Evolutionary conservation across 2,329 filamentous ascomycete genomes (phyloP), one percentile per base, ranked within the genome.

Genomic region (Microdochium trichocladiopsis): DNA sequence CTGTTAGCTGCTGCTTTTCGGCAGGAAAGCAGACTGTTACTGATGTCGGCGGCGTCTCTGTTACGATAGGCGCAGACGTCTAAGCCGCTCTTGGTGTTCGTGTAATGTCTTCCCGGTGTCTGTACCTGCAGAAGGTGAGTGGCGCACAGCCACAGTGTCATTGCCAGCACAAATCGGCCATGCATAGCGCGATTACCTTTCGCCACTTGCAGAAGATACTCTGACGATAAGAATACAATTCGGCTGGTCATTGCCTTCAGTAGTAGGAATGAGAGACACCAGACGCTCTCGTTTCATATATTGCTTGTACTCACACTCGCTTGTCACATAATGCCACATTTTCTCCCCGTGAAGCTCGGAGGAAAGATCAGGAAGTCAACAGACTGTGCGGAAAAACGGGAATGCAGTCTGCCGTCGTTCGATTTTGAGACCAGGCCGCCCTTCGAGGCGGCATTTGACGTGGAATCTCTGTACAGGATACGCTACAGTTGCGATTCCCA

Each of bases 51-150:
- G 5, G 66, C 62, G 51, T 71, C 65, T n/a, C n/a, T n/a, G n/a
- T n/a, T n/a, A 37, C 69, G 66, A 22, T 76, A 64, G 57, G 76
- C 66, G 54, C 74, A 75, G 47, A 69, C 53, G 8, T 64, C 60
- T n/a, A 62, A 73, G 6, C 58, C 58, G 12, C 73, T 50, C 47
- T 64, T 63, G 25, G 33, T 37, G 18, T n/a, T 37, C 33, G 33
- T 37, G 33, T 33, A 37, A 4, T 37, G 4, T 4, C 33, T n/a
- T 11, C 14, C 33, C 4, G 33, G 14, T 11, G 12, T n/a, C 5
- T 16, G 4, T 8, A 16, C 5, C 33, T 37, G 33, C 33, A 37
- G 33, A 4, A 16, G 6, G 14, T 5, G 12, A 16, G 14, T n/a
- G 14, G 6, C 14, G 6, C 33, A 37, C 33, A 37, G 33, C 33